A percentile compares a stretch with the other conserved stretches of the same genome.
Evolutionary conservation across 2,329 filamentous ascomycete species (phyloP).

Genomic region (Neoascochyta sp.): DNA sequence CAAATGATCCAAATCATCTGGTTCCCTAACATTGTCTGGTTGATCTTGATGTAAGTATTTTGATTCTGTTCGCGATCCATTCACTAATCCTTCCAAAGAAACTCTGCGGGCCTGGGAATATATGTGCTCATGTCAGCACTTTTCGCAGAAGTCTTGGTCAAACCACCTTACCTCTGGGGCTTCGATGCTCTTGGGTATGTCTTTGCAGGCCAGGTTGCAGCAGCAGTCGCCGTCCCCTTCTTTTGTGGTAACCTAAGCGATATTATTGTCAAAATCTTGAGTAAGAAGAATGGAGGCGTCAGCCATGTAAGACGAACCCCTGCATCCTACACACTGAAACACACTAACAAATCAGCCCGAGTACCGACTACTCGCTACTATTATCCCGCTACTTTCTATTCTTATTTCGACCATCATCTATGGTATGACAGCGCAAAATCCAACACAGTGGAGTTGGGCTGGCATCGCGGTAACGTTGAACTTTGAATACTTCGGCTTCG

Average conservation of each 20-base stretch:
- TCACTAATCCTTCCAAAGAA: too few species aligned
- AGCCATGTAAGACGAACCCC: too few species aligned
- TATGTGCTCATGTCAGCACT: conserved; percentile 12
- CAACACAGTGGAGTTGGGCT: conserved; percentile 8
- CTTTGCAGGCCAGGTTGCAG: conserved; percentile 8
- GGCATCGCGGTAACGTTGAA: conserved; percentile 10
- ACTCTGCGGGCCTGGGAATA: conserved; percentile 8
- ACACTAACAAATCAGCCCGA: conserved; percentile 7
- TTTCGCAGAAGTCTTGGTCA: conserved; percentile 8
- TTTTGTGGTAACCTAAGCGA: conserved; percentile 10
- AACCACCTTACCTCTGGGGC: conserved; percentile 9
- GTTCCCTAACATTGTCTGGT: conserved; percentile 12
- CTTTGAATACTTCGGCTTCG: conserved; percentile 10
- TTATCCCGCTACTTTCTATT: conserved; percentile 4
- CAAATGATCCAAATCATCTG: conserved; percentile 12
- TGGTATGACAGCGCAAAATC: conserved; percentile 7
- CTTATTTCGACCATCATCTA: conserved; percentile 10
- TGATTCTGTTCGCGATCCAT: too few species aligned
- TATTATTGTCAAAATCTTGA: conserved; percentile 3
- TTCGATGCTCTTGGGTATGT: conserved; percentile 10
- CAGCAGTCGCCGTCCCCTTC: conserved; percentile 8
- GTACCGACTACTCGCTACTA: conserved; percentile 6
- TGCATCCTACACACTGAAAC: too few species aligned
- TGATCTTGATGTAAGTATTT: conserved; percentile 3
- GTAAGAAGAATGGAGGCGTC: conserved; percentile 4